Base-by-base conservation (phyloP, 257 asterid species). In the Coffea eugenioides region DNA sequence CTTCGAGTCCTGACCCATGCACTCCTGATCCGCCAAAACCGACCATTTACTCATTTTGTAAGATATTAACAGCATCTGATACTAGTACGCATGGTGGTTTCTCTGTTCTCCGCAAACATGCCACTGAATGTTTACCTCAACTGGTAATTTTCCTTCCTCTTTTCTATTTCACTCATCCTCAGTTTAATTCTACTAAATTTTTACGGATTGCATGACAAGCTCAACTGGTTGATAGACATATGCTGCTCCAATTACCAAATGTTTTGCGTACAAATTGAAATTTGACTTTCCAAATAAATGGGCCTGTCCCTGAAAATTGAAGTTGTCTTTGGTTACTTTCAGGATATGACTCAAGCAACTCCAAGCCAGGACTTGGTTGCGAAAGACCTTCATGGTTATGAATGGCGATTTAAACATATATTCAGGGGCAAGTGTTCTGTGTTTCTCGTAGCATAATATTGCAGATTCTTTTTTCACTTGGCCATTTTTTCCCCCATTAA, bases 21-120 rank as follows among this genome's bases (percentile, higher is more conserved):
- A 82, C 70, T 20, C 91, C 90, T 13, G 91, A 91, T 75, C 87
- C 85, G 74, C 94, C 94, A 59, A 91, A 87, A 84, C 83, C 43
- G 69, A 75, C 36, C 7, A 87, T 92, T 76, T 89, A 83, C 67
- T 88, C 95, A 0, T 93, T 93, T 81, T 90, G 92, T 79, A 93
- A 93, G 87, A 90, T 90, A 77, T 88, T 93, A 82, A 93, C 98
- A 0, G 98, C 98, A 13, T 93, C 98, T 56, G 98, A 93, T 86
- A 93, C 97, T 5, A 93, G 98, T 84, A 93, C 98, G 6, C 98
- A 93, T 80, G 98, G 98, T 74, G 98, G 98, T 23, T 93, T 92
- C 87, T 93, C 98, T 45, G 94, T 93, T 73, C 97, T 90, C 69
- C 91, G 97, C n/a, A 92, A 90, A 77, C 98, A 93, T 69, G 98